A percentile compares a stretch with the other conserved stretches of the same genome.
Conservation (phyloP, 2,329 filamentous ascomycete genomes). For the Dryadomyces quercivorus region DNA sequence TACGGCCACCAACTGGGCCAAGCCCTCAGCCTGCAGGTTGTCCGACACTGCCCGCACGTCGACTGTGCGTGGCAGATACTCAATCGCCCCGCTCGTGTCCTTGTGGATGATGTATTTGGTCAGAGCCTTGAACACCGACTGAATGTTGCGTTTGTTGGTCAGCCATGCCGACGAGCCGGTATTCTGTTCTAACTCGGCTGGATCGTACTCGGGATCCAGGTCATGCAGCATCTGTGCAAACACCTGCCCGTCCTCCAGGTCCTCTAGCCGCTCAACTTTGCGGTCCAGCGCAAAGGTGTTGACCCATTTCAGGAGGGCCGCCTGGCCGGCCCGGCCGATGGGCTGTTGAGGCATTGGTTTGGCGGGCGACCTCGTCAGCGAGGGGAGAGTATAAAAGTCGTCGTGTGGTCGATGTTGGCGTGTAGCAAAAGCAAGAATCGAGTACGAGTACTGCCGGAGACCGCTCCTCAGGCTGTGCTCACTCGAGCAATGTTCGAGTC, state of each 20-base stretch:
- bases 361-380: background rate
- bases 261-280: slow-evolving; percentile 35
- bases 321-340: slow-evolving; percentile 32
- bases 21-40: slow-evolving; percentile 11
- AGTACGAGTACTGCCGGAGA: background rate
- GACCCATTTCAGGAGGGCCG: slow-evolving; percentile 45
- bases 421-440: background rate
- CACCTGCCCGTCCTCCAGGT: slow-evolving; percentile 39
- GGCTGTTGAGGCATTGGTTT: slow-evolving; percentile 14
- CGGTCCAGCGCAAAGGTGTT: slow-evolving; percentile 32
- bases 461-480: background rate
- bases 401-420: background rate
- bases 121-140: slow-evolving; percentile 75
- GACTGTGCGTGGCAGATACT: slow-evolving; percentile 12
- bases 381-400: background rate
- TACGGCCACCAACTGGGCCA: slow-evolving; percentile 10
- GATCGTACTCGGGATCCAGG: slow-evolving; percentile 44
- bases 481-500: background rate
- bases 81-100: slow-evolving; percentile 12
- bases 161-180: slow-evolving; percentile 30
- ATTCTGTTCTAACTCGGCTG: slow-evolving; percentile 37
- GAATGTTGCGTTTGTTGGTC: slow-evolving; percentile 78
- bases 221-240: slow-evolving; percentile 45
- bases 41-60: slow-evolving; percentile 13
- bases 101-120: slow-evolving; percentile 53